A percentile compares a stretch with the other conserved stretches of the same genome.
Conservation (phyloP, 768 basidiomycete genomes). For the Termitomyces sp. region DNA sequence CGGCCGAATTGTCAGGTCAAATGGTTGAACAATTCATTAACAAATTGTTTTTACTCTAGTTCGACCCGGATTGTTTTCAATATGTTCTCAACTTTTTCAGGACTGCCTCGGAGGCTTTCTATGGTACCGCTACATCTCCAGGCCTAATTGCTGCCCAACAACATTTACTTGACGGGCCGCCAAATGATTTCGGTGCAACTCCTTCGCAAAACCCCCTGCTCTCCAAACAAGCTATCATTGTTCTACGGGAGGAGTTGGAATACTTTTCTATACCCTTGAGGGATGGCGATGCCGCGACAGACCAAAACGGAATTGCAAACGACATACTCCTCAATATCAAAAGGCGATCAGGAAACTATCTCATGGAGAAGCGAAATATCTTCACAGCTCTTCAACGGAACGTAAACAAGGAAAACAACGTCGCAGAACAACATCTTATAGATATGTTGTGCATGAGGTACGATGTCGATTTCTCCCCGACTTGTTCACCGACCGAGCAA, state of each 20-base stretch:
- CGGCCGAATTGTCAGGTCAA: conserved; percentile 1
- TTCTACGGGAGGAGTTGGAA: conserved; percentile 95
- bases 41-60: conserved; percentile 44
- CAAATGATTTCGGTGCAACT: conserved; percentile 55
- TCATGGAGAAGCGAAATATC: conserved; percentile 87
- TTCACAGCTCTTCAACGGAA: conserved; percentile 98
- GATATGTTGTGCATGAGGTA: conserved; percentile 99
- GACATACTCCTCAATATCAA: conserved; percentile 75
- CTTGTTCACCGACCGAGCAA: not conserved
- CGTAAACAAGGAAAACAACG: conserved; percentile 98
- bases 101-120: conserved; percentile 83
- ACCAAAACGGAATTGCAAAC: conserved; percentile 79
- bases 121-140: conserved; percentile 70
- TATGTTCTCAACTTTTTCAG: conserved; percentile 93
- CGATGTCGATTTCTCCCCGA: conserved; percentile 8
- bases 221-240: conserved; percentile 96
- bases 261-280: conserved; percentile 95
- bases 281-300: conserved; percentile 54
- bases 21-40: not conserved
- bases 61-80: conserved; percentile 95
- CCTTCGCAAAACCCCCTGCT: conserved; percentile 87
- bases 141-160: conserved; percentile 79
- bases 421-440: conserved; percentile 98
- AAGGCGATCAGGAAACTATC: conserved; percentile 76
- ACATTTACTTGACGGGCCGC: conserved; percentile 63